Evolutionary conservation across 768 basidiomycete species (phyloP).

Genomic region (Boletus sp.): DNA sequence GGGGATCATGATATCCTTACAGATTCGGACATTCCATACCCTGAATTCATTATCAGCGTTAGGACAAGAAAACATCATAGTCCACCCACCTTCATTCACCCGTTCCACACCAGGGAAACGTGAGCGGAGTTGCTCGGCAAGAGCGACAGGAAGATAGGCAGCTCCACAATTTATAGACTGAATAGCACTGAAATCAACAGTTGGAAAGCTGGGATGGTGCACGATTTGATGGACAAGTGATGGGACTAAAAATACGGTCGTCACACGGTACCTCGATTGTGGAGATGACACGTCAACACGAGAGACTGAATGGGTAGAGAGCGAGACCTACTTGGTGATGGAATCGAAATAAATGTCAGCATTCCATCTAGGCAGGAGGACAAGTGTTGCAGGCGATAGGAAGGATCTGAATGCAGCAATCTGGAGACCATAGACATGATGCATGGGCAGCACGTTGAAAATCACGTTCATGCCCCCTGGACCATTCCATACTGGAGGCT

Average conservation of each 20-base stretch:
- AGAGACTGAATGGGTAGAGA: neutral
- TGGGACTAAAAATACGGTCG: constrained; percentile 51
- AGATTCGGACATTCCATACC: constrained; percentile 70
- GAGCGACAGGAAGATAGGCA: constrained; percentile 60
- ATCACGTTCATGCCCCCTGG: constrained; percentile 45
- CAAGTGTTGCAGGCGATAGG: constrained; percentile 41
- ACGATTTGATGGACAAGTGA: constrained; percentile 65
- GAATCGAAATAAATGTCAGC: constrained; percentile 45
- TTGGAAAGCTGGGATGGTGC: constrained; percentile 44
- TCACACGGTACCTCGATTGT: constrained; percentile 49
- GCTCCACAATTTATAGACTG: constrained; percentile 49
- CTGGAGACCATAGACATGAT: constrained; percentile 66
- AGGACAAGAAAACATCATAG: neutral
- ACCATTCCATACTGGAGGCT: constrained; percentile 40
- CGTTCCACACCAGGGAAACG: constrained; percentile 35
- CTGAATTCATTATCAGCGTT: constrained; percentile 31
- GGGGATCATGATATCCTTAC: constrained; percentile 37
- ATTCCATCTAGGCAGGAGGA: constrained; percentile 64
- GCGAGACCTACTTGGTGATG: constrained; percentile 54
- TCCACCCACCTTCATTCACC: constrained; percentile 45
- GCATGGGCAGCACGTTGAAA: constrained; percentile 63
- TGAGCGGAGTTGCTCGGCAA: constrained; percentile 41
- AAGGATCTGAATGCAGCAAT: constrained; percentile 47
- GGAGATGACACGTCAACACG: neutral
- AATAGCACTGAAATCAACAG: constrained; percentile 53